Percentiles rank a stretch among this genome's conserved stretches.
These are phyloP conservation scores for Septoria petroselini DNA, from an alignment of 2,329 filamentous ascomycete genomes.

Conservation along the genomic window DNA sequence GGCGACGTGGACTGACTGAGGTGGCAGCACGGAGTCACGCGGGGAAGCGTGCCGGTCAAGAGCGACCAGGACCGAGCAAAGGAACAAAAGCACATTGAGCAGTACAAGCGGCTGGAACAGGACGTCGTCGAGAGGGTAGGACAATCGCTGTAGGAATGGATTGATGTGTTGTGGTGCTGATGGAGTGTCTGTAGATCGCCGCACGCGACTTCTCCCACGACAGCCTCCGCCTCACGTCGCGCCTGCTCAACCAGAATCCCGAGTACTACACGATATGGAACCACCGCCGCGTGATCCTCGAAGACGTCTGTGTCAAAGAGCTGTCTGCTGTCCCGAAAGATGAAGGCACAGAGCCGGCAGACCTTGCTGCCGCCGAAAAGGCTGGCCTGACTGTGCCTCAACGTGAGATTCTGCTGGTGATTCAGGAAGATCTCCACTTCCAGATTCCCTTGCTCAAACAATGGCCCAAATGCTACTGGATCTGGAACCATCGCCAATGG, in stretches of 20 bases:
- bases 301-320: slow-evolving; percentile 55
- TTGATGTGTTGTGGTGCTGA: slow-evolving; percentile 23
- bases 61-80: slow-evolving; percentile 68
- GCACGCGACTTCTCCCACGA: slow-evolving; percentile 52
- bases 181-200: slow-evolving; percentile 38
- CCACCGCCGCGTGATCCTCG: slow-evolving; percentile 70
- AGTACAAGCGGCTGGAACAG: slow-evolving; percentile 70
- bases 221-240: slow-evolving; percentile 66
- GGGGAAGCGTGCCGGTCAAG: slow-evolving; percentile 54
- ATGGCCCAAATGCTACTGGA: slow-evolving; percentile 98
- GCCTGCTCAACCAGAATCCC: slow-evolving; percentile 71
- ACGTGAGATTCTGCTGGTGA: slow-evolving; percentile 49
- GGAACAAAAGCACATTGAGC: slow-evolving; percentile 71
- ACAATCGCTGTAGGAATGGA: not conserved
- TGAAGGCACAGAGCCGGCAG: slow-evolving; percentile 22
- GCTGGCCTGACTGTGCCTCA: slow-evolving; percentile 34
- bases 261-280: slow-evolving; percentile 94
- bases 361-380: slow-evolving; percentile 29
- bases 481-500: slow-evolving; percentile 96
- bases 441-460: slow-evolving; percentile 78
- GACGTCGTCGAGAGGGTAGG: slow-evolving; percentile 63
- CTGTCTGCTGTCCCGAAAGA: slow-evolving; percentile 37
- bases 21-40: slow-evolving; percentile 76
- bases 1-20: slow-evolving; percentile 15
- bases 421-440: slow-evolving; percentile 74